Conservation (phyloP, 306 rosid genomes). For the Gastrolobium villosum region DNA sequence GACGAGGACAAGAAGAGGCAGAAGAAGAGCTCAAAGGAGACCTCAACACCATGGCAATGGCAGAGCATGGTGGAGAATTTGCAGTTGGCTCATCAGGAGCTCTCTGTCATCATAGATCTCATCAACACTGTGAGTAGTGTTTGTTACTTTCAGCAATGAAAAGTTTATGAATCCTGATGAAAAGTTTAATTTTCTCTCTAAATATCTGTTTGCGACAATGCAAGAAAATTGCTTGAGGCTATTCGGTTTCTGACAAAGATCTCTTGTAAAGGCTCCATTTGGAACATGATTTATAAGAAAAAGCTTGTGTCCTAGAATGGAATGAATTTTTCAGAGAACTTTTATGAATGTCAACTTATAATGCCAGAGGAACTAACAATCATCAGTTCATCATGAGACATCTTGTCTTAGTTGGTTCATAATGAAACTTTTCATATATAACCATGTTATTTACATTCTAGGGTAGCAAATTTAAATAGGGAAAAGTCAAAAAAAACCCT, state of each 20-base stretch:
- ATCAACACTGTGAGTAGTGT: constrained; percentile 80
- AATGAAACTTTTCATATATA: neutral
- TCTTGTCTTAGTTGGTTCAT: neutral
- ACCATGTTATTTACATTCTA: constrained; percentile 6
- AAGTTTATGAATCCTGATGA: neutral
- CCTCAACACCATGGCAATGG: constrained; percentile 85
- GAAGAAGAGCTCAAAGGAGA: constrained; percentile 83
- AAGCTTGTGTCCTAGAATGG: neutral
- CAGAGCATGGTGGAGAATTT: constrained; percentile 91
- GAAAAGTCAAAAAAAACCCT: too few relatives aligned
- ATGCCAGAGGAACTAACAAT: constrained; percentile 24
- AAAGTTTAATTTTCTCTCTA: constrained; percentile 4
- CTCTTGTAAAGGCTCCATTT: constrained; percentile 16
- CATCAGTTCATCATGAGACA: constrained; percentile 1
- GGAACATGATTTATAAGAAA: constrained; percentile 29
- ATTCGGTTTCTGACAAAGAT: constrained; percentile 28
- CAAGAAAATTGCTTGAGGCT: constrained; percentile 25
- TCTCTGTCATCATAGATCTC: constrained; percentile 84
- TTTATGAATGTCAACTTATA: constrained; percentile 37
- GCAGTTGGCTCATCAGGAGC: constrained; percentile 91
- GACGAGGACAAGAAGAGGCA: constrained; percentile 76
- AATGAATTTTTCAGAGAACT: constrained; percentile 5
- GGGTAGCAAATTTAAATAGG: neutral
- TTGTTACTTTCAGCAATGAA: constrained; percentile 6
- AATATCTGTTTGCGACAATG: constrained; percentile 31